Base-by-base conservation (phyloP, 2,329 filamentous ascomycete species). In the Aspergillus ruber region DNA sequence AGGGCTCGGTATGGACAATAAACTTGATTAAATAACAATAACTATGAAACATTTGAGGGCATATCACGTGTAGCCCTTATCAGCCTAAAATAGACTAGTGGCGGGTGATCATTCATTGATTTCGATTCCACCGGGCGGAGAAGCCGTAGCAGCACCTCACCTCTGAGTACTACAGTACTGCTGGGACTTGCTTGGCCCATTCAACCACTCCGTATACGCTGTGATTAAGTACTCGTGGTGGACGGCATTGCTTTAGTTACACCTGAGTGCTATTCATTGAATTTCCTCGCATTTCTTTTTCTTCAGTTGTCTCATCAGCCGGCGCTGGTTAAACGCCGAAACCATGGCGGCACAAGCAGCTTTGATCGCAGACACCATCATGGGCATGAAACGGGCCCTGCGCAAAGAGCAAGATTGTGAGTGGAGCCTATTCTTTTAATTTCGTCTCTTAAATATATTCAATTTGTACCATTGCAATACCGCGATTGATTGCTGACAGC, bases 381-480 rank as follows among this genome's bases (percentile, higher is more conserved):
- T 74, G 47, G 74, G 71, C 35, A 73, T 81, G 70, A 80, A 79
- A 60, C 65, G 73, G 54, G 74, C 76, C 27, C 59, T 79, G 51
- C 68, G 70, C 53, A 68, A 72, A 53, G 68, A 75, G 50, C 66
- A 68, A 56, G 67, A 73, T 45, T 67, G 75, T 77, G 59, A 50
- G 62, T 53, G 25, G 13, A 33, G 21, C 3, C 7, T 43, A 32
- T 42, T 33, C n/a, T 18, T 20, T 23, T 21, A 21, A 21, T 15
- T 15, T 20, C 13, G 15, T 29, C 46, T 33, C 25, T 3, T 21
- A 44, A n/a, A 25, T 29, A 36, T 15, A 6, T 47, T 43, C 46
- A 47, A 48, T 48, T 56, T 36, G 33, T 4, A 36, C 17, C 17
- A 18, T 8, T 35, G 33, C 13, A 35, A 5, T 35, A 13, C 36